Conservation (phyloP, 78 protist species). For the Chrysochromulina parva region DNA sequence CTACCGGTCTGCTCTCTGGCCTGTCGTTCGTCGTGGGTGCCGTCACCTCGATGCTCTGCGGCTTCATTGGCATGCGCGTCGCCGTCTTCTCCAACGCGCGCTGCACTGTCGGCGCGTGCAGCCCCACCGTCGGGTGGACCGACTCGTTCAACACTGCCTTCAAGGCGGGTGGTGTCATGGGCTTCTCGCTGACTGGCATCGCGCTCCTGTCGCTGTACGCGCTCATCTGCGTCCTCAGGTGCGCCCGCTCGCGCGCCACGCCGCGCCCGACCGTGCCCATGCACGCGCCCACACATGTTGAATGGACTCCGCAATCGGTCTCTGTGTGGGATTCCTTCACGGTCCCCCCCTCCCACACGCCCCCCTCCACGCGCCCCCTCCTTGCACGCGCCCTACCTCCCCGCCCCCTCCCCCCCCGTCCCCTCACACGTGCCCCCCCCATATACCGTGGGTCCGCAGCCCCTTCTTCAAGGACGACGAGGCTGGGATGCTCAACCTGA, state of each 20-base stretch:
- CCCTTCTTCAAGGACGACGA: not conserved
- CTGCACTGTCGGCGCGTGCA: constrained; percentile 35
- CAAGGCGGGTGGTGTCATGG: constrained; percentile 72
- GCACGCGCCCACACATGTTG: too few species aligned
- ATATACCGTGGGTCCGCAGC: too few species aligned
- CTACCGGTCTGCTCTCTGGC: constrained; percentile 3
- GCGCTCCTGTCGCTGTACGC: constrained; percentile 19
- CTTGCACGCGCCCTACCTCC: too few species aligned
- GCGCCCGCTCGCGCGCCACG: too few species aligned
- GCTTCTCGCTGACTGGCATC: constrained; percentile 50
- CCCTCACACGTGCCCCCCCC: too few species aligned
- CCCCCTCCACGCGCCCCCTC: too few species aligned
- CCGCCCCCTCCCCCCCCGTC: too few species aligned
- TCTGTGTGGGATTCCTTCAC: too few species aligned
- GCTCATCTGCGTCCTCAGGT: not conserved
- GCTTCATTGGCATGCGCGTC: constrained; percentile 65
- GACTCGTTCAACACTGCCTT: constrained; percentile 58
- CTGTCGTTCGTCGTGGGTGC: constrained; percentile 62
- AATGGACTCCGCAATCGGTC: too few species aligned
- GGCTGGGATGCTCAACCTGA: not conserved
- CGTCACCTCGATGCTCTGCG: constrained; percentile 50
- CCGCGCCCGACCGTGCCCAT: not conserved
- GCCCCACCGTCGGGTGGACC: constrained; percentile 32
- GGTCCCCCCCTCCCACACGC: too few species aligned
- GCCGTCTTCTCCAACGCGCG: constrained; percentile 65